A percentile compares a stretch with the other conserved stretches of the same genome.
Evolutionary conservation across 352 stramenopile species (phyloP).

Genomic region (Phytophthora citricola): DNA sequence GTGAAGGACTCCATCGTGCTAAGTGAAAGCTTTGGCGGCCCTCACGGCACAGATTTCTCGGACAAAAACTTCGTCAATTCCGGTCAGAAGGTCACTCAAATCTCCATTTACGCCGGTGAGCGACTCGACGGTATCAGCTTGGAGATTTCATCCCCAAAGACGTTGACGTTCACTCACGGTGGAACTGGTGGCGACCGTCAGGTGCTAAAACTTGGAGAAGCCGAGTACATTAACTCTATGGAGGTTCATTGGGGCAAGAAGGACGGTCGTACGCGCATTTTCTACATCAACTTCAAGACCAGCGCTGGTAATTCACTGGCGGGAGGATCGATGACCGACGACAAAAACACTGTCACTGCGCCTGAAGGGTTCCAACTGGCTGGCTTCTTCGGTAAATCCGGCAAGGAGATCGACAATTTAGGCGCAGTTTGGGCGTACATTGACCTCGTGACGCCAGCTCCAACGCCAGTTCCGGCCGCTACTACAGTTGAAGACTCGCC

Average conservation of each 20-base stretch:
- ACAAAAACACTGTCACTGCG: slow-evolving; percentile 24
- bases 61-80: slow-evolving; percentile 35
- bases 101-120: slow-evolving; percentile 27
- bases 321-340: slow-evolving; percentile 23
- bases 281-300: slow-evolving; percentile 35
- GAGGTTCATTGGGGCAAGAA: slow-evolving; percentile 39
- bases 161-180: slow-evolving; percentile 26
- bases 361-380: slow-evolving; percentile 32
- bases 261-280: slow-evolving; percentile 22
- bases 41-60: slow-evolving; percentile 33
- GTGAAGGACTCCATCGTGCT: slow-evolving; percentile 29
- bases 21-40: slow-evolving; percentile 33
- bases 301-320: slow-evolving; percentile 29
- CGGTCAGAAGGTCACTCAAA: slow-evolving; percentile 28
- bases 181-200: slow-evolving; percentile 25
- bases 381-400: slow-evolving; percentile 23
- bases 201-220: slow-evolving; percentile 14
- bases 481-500: slow-evolving; percentile 19
- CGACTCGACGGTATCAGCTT: slow-evolving; percentile 32
- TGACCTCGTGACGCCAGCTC: slow-evolving; percentile 24
- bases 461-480: slow-evolving; percentile 18
- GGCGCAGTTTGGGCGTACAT: slow-evolving; percentile 32
- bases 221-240: slow-evolving; percentile 38
- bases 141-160: slow-evolving; percentile 19
- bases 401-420: slow-evolving; percentile 27